Evolutionary conservation across 139 green algal genomes (phyloP), one percentile per base, ranked within the genome.

Genomic region (Tetraselmis striata): DNA sequence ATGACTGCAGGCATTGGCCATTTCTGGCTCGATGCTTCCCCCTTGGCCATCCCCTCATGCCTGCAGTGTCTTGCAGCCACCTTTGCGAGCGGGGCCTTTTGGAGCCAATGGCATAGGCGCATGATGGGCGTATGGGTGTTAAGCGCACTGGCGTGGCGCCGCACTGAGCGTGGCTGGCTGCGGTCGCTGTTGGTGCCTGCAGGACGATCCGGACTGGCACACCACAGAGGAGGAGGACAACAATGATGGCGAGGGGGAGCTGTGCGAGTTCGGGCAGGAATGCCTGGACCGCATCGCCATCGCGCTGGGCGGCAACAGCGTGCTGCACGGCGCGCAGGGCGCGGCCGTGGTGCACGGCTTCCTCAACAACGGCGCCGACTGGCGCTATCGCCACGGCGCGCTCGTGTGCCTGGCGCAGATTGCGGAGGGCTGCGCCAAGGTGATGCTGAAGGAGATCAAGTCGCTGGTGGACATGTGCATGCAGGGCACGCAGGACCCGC

Each of bases 361-460:
- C 18, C 45, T 67, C 11, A 18, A 18, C 45, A 67, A 67, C 24
- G 92, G 97, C 84, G 32, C 59, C 0, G 88, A 97, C 84, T 99
- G 97, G 97, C 88, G 90, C 80, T 94, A 97, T 88, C 90, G 97
- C 23, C 95, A 98, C 83, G 96, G 94, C 0, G 91, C 92, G 24
- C 93, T 99, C 28, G 95, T 98, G 81, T 93, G 89, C 84, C 85
- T 97, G 32, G 90, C 96, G 2, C 97, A 99, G 87, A 98, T 99
- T 81, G 96, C 96, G 26, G 96, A 99, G 90, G 96, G 96, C 27
- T 99, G 96, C 88, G 80, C 77, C 27, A 99, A 98, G 92, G 87
- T 96, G 0, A 95, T 98, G 93, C 82, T 84, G 18, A 88, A 93
- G 76, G 82, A 96, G 80, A 78, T 98, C 77, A 88, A 86, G 29